These are phyloP conservation scores for Lachancea nothofagi DNA, from an alignment of 805 yeast genomes.

Conservation along the genomic window DNA sequence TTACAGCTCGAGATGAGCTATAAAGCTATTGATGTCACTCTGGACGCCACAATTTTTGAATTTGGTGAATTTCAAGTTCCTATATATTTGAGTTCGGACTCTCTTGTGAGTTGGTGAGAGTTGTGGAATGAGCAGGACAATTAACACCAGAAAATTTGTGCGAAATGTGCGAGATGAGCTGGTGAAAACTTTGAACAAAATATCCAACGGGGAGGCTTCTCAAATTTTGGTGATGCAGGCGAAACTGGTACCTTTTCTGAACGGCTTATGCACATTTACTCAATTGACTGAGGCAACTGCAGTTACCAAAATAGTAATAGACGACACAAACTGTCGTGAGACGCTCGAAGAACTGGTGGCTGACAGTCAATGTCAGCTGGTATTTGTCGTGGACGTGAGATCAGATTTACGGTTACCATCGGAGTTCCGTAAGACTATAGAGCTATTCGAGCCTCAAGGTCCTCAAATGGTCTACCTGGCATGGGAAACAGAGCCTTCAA, in stretches of 20 bases:
- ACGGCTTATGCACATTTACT: constrained; percentile 24
- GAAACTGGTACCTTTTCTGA: constrained; percentile 18
- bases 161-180: constrained; percentile 14
- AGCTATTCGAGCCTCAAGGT: not conserved
- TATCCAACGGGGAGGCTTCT: constrained; percentile 13
- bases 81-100: not conserved
- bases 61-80: not conserved
- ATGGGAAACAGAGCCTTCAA: constrained; percentile 8
- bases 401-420: constrained; percentile 19
- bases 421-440: constrained; percentile 8
- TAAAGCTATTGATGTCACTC: not conserved
- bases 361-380: constrained; percentile 13
- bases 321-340: constrained; percentile 18
- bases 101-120: not conserved
- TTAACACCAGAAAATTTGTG: constrained; percentile 24
- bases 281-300: constrained; percentile 25
- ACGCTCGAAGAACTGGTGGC: constrained; percentile 15
- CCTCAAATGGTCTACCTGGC: constrained; percentile 4
- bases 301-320: constrained; percentile 23
- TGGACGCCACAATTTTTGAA: not conserved
- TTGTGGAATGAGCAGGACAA: constrained; percentile 2
- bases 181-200: constrained; percentile 14
- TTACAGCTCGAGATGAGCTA: not conserved
- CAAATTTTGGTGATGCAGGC: constrained; percentile 23
- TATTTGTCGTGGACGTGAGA: constrained; percentile 27